Conservation (phyloP, 2,329 filamentous ascomycete species). For the Pseudogymnoascus sp. region DNA sequence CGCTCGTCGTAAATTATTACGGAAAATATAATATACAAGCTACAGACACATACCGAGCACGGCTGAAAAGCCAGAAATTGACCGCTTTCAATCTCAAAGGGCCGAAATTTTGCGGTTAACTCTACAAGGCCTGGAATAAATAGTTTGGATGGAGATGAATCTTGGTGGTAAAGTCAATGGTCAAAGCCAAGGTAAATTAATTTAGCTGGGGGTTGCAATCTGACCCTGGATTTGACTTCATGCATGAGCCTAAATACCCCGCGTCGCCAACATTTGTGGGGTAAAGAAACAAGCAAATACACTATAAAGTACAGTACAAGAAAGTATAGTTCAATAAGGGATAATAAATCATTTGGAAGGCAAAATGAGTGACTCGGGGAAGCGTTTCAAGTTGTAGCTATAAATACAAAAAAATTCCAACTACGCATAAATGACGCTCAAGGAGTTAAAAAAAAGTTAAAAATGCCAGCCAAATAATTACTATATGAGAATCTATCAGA, state of each 20-base stretch:
- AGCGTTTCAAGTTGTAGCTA: too few relatives aligned
- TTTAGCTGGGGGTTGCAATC: not conserved
- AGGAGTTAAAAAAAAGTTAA: too few relatives aligned
- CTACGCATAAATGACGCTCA: too few relatives aligned
- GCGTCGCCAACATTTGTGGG: not conserved
- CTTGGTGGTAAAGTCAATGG: not conserved
- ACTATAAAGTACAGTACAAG: too few relatives aligned
- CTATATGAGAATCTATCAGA: too few relatives aligned
- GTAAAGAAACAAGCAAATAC: not conserved
- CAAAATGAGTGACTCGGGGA: too few relatives aligned
- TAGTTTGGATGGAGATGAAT: not conserved
- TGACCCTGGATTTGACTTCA: not conserved
- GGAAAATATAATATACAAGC: not conserved
- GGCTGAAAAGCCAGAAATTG: not conserved
- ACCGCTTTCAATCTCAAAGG: not conserved
- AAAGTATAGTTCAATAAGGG: too few relatives aligned
- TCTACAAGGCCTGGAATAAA: not conserved
- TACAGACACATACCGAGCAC: not conserved
- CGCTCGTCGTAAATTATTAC: not conserved
- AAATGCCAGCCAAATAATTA: too few relatives aligned
- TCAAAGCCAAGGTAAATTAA: not conserved
- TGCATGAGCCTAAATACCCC: slow-evolving; percentile 2
- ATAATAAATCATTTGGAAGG: too few relatives aligned
- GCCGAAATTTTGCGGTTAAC: not conserved
- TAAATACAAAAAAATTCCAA: too few relatives aligned